Evolutionary conservation across 768 basidiomycete genomes (phyloP), one percentile per base, ranked within the genome.

Genomic region (Macrocybe gigantea): DNA sequence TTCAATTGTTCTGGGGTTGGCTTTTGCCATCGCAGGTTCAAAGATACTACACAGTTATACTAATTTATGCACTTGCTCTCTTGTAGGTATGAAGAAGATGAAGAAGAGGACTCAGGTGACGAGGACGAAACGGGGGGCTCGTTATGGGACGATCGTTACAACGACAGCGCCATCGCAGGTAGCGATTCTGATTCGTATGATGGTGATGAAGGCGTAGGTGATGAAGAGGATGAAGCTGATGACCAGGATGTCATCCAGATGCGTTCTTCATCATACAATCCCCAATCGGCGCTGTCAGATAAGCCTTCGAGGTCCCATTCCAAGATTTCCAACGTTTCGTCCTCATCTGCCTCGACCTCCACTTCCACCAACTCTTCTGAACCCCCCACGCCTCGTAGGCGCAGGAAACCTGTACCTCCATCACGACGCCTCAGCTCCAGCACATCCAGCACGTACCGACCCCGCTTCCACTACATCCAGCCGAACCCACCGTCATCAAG

Each of bases 51-150:
- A 4, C 32, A 6, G 44, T 51, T 30, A 41, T 34, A 40, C 48
- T 51, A 15, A 15, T 32, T 49, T 50, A 7, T 35, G 29, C 33
- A 29, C 41, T 3, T 49, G 40, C 45, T n/a, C 37, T 30, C 41
- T 33, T 29, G 15, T 22, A 86, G 83, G 30, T 86, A 86, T 53
- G 84, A 84, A 50, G 81, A 85, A 57, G 82, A 85, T 57, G 74
- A 80, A 33, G 85, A 85, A 54, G 75, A 77, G 45, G 78, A 74
- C 46, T 69, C 74, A 41, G 77, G 74, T 10, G 78, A 82, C 39
- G 78, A 76, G 15, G 56, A 54, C 9, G 59, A 60, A 46, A 57
- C 46, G 41, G 65, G 54, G 35, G 47, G 52, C 5, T 58, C 60
- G 29, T 54, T 54, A 50, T 60, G 61, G 58, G 56, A 56, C 30